Evolutionary conservation across 202 grass and related monocot species (phyloP).

Genomic region (Schoenoplectus triqueter): DNA sequence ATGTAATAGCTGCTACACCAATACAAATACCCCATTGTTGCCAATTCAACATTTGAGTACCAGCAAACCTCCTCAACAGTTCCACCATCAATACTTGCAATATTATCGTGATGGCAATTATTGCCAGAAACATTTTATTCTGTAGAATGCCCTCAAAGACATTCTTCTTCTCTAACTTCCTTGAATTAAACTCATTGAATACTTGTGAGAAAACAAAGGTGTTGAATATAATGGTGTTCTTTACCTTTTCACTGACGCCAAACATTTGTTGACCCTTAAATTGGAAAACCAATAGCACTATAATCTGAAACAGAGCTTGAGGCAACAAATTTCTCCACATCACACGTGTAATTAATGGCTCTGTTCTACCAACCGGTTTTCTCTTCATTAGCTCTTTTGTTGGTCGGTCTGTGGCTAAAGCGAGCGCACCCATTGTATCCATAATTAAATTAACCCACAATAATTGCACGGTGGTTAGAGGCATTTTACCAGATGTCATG

Average conservation of each 20-base stretch:
- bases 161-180: constrained; percentile 73
- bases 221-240: constrained; percentile 82
- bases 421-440: constrained; percentile 92
- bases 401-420: constrained; percentile 65
- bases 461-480: constrained; percentile 74
- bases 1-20: constrained; percentile 66
- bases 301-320: constrained; percentile 67
- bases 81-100: constrained; percentile 86
- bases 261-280: constrained; percentile 43
- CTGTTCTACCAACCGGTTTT: constrained; percentile 54
- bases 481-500: constrained; percentile 58
- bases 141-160: constrained; percentile 62
- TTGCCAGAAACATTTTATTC: constrained; percentile 72
- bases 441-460: constrained; percentile 90
- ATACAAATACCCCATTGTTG: constrained; percentile 63
- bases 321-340: constrained; percentile 88
- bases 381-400: constrained; percentile 58
- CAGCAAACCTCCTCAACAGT: constrained; percentile 70
- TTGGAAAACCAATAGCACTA: constrained; percentile 61
- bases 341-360: constrained; percentile 73
- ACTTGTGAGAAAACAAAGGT: constrained; percentile 84
- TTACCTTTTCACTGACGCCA: constrained; percentile 45
- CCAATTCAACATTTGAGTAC: constrained; percentile 60
- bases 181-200: constrained; percentile 85
- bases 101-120: constrained; percentile 55